phyloP scores from a whole-genome alignment of 2,329 filamentous ascomycete genomes.

The Colletotrichum sp. region DNA sequence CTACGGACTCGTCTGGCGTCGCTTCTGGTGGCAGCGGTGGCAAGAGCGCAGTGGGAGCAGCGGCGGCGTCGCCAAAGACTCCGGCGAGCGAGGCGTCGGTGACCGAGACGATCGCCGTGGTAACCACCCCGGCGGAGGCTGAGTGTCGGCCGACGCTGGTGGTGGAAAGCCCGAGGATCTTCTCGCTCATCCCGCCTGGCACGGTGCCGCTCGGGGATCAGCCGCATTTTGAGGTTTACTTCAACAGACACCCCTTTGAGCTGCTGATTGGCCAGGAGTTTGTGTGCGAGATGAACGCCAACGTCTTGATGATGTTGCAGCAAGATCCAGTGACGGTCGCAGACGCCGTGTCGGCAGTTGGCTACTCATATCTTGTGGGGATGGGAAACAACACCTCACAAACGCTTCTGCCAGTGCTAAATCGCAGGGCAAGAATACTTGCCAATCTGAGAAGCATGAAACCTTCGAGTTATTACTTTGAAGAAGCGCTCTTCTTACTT shows the following conservation, averaged over 20 bases:
- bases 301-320: constrained; percentile 32
- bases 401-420: constrained; percentile 27
- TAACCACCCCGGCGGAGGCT: not conserved
- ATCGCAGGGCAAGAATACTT: constrained; percentile 31
- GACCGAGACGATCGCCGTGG: not conserved
- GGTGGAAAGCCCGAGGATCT: not conserved
- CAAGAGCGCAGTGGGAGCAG: not conserved
- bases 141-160: not conserved
- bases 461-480: constrained; percentile 25
- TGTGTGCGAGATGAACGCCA: constrained; percentile 35
- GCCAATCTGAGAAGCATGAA: constrained; percentile 28
- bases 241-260: constrained; percentile 32
- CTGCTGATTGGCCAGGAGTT: constrained; percentile 34
- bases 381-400: not conserved
- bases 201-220: constrained; percentile 29
- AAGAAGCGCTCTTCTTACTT: constrained; percentile 30
- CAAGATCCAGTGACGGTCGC: constrained; percentile 30
- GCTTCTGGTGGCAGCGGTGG: not conserved
- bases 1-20: not conserved
- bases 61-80: not conserved
- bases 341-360: constrained; percentile 33
- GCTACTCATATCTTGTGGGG: constrained; percentile 30
- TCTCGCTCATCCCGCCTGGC: constrained; percentile 28
- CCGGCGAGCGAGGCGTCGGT: not conserved
- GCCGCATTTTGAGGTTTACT: constrained; percentile 32